Base-by-base conservation (phyloP, 768 basidiomycete species). In the Boletus edulis region DNA sequence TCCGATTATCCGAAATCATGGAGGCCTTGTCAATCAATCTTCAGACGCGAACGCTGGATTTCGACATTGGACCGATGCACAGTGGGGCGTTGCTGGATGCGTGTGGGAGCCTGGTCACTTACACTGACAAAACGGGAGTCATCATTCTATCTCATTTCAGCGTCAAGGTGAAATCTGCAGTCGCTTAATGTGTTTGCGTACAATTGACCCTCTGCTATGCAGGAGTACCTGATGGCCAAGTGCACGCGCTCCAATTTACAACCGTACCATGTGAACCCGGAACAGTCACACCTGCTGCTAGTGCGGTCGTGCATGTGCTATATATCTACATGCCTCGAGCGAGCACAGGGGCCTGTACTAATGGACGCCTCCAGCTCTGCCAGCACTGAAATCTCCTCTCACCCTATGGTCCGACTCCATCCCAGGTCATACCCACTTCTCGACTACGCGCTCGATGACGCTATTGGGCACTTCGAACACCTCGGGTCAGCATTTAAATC, bases 61-160 rank as follows among this genome's bases (percentile, higher is more conserved):
- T 3, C 1, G 46, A 48, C 8, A 22, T 43, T 5, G 27, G 46
- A 17, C 55, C 55, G 11, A 55, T 56, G 55, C 55, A 56, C 10
- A 37, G 4, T 15, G 46, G 54, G 10, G 45, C 45, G 0, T 38
- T 55, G 34, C n/a, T 56, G 40, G 52, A 56, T 38, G 52, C 55
- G 1, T 56, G 55, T 18, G 45, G 55, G n/a, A 56, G 52, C 20
- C 20, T 56, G 3, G 45, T 56, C 17, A 55, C 55, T 3, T 56
- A 55, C 13, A 41, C 5, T 15, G 34, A 42, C 35, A 37, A 42
- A n/a, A 55, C 52, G 18, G 53, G 5, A 2, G 17, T 47, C 5
- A 38, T 56, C 13, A 55, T 46, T 4, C 39, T 56, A 8, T 41
- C 55, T n/a, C 54, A 56, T 12, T 42, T 15, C 13, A 56, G 54